Percentiles rank a stretch among this genome's conserved stretches.
phyloP scores from a whole-genome alignment of 2,329 filamentous ascomycete genomes.

The Pestalotiopsis sp. region DNA sequence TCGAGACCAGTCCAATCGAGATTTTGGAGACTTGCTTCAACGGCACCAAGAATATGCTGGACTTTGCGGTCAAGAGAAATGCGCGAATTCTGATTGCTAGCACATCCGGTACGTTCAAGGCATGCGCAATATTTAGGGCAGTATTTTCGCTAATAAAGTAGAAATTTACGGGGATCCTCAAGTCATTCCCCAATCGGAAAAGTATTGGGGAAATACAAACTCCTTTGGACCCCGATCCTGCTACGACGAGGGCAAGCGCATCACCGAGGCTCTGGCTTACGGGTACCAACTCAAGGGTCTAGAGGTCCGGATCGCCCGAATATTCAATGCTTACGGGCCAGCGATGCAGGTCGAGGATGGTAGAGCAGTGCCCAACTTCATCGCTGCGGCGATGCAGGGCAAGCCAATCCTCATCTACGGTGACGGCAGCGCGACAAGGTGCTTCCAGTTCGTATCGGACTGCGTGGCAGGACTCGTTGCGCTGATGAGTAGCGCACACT shows the following conservation, averaged over 20 bases:
- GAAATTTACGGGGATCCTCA: slow-evolving; percentile 14
- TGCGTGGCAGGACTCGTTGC: background rate
- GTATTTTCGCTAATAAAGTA: background rate
- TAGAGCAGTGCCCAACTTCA: slow-evolving; percentile 9
- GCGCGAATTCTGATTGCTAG: slow-evolving; percentile 6
- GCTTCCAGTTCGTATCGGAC: slow-evolving; percentile 5
- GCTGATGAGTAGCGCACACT: background rate
- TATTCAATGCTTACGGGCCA: slow-evolving; percentile 7
- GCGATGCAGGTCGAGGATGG: background rate
- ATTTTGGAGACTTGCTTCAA: slow-evolving; percentile 7
- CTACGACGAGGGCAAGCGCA: slow-evolving; percentile 44
- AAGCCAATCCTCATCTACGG: slow-evolving; percentile 3
- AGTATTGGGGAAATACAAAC: slow-evolving; percentile 43
- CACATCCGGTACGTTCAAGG: background rate
- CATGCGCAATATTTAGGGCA: background rate
- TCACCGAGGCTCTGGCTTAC: slow-evolving; percentile 39
- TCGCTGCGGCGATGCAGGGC: slow-evolving; percentile 4
- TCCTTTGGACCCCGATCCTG: slow-evolving; percentile 41
- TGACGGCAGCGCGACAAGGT: slow-evolving; percentile 7
- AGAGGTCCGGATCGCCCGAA: background rate
- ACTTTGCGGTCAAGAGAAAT: background rate
- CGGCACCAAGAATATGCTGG: slow-evolving; percentile 2
- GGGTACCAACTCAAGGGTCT: slow-evolving; percentile 2
- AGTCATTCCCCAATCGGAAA: slow-evolving; percentile 20
- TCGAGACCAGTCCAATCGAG: background rate